phyloP scores from a whole-genome alignment of 1,284 basidiomycete species.

The Austroboletus olivaceoglutinosus region DNA sequence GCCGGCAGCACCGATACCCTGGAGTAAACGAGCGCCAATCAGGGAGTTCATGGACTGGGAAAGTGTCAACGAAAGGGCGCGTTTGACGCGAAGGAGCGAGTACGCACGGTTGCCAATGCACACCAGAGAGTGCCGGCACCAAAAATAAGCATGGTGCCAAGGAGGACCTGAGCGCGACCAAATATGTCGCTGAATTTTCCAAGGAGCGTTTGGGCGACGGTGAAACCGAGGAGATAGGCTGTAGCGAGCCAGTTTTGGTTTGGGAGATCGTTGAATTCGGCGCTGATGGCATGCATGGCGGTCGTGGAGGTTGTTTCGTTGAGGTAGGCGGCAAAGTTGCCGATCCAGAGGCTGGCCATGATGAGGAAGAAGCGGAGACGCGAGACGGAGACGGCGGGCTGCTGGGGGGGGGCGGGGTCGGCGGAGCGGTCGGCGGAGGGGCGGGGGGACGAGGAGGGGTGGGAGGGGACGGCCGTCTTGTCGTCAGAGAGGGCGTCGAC shows the following conservation, averaged over 20 bases:
- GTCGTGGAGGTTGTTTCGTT: constrained; percentile 37
- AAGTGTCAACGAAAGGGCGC: neutral
- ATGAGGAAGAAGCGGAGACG: constrained; percentile 33
- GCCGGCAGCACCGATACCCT: constrained; percentile 36
- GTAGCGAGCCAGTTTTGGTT: constrained; percentile 36
- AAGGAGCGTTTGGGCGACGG: constrained; percentile 36
- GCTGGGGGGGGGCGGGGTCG: constrained; percentile 6
- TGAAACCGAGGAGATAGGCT: constrained; percentile 34
- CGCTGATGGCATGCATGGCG: constrained; percentile 36
- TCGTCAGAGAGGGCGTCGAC: constrained; percentile 23
- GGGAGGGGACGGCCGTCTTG: constrained; percentile 16
- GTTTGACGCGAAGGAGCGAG: neutral
- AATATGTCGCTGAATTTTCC: constrained; percentile 36
- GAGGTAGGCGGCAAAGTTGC: constrained; percentile 37
- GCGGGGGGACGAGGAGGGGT: neutral
- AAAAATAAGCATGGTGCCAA: constrained; percentile 37
- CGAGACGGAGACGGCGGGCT: constrained; percentile 28
- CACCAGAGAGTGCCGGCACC: constrained; percentile 35
- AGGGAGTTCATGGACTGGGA: constrained; percentile 34
- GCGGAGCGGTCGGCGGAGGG: constrained; percentile 1
- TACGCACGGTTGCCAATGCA: constrained; percentile 31
- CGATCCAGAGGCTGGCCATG: constrained; percentile 34
- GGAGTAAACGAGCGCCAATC: constrained; percentile 33
- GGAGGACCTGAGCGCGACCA: constrained; percentile 34
- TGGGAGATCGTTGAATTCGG: constrained; percentile 28